phyloP scores from a whole-genome alignment of 1,284 basidiomycete genomes.

The Athelia sp. region DNA sequence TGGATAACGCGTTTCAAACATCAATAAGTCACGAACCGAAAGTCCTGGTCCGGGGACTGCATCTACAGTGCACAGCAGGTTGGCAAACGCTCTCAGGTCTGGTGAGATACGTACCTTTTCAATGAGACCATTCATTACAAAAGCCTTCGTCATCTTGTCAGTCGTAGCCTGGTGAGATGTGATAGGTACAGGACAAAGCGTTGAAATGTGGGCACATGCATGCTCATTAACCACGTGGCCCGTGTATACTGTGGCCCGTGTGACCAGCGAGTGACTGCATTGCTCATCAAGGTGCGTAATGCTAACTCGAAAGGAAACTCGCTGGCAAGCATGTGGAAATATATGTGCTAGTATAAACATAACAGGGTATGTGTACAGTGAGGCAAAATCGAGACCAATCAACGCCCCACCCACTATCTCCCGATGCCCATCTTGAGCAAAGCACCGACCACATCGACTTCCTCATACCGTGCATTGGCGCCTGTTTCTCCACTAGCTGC shows the following conservation, averaged over 20 bases:
- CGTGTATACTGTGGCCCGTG: too few relatives aligned
- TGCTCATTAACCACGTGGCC: too few relatives aligned
- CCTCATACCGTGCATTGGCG: constrained; percentile 56
- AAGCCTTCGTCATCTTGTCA: constrained; percentile 70
- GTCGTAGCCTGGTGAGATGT: too few relatives aligned
- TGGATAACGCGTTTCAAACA: constrained; percentile 20
- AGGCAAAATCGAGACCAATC: background rate
- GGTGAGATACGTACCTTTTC: constrained; percentile 52
- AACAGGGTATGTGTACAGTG: too few relatives aligned
- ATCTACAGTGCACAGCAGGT: constrained; percentile 46
- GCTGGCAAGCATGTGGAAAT: too few relatives aligned
- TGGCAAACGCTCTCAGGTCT: constrained; percentile 6
- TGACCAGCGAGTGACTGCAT: too few relatives aligned
- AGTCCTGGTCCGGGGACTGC: constrained; percentile 81
- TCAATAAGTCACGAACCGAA: constrained; percentile 54
- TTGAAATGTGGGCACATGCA: too few relatives aligned
- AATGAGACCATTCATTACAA: constrained; percentile 74
- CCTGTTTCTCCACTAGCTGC: constrained; percentile 25
- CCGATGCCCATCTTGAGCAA: constrained; percentile 80
- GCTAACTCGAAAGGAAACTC: too few relatives aligned
- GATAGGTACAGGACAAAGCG: too few relatives aligned
- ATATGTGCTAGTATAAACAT: too few relatives aligned
- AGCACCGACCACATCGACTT: constrained; percentile 83
- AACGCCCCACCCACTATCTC: constrained; percentile 31
- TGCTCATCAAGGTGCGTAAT: too few relatives aligned